Evolutionary conservation across 106 monocot species (phyloP), one percentile per base, ranked within the genome.

Genomic region (Dendrobium catenatum): DNA sequence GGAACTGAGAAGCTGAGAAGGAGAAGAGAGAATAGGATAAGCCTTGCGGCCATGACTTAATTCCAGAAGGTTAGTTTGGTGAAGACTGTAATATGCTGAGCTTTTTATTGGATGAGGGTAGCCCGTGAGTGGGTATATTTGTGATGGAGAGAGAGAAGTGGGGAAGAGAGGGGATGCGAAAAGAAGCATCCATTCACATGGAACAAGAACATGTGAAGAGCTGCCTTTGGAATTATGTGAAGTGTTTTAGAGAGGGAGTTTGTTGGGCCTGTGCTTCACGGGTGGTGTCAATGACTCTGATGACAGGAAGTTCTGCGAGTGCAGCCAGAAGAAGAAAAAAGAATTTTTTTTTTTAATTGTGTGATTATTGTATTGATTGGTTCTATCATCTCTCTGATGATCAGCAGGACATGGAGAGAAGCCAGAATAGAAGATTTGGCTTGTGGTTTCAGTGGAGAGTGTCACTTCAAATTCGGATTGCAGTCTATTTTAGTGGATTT

Each of bases 261-360:
- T 74, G 74, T 74, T 74, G 74, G 74, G 74, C 3, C 40, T 74
- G 19, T 74, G 74, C 74, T 74, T 74, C 74, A 74, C 74, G 74
- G 74, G 74, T 43, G 74, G 42, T 74, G 42, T 74, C 74, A 74
- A 43, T 43, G 42, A 20, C 70, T 70, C 7, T 70, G 70, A n/a
- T 37, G 70, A 27, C 61, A 22, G 10, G 61, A 22, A 19, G 8
- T 61, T 61, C 61, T 61, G 22, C 19, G 4, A 70, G 15, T 10
- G 10, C 51, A 3, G 13, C 51, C 13, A 3, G 16, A 51, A 51
- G 51, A 26, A 26, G 26, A 26, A 51, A 11, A 1, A 51, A 11
- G 1, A 13, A 13, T 9, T 51, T 51, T 51, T 51, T 51, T 44
- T 26, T 26, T 26, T 26, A 26, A 26, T 26, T 26, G 8, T 11